Evolutionary conservation across 2,329 filamentous ascomycete species (phyloP).

Genomic region (Talaromyces funiculosus): DNA sequence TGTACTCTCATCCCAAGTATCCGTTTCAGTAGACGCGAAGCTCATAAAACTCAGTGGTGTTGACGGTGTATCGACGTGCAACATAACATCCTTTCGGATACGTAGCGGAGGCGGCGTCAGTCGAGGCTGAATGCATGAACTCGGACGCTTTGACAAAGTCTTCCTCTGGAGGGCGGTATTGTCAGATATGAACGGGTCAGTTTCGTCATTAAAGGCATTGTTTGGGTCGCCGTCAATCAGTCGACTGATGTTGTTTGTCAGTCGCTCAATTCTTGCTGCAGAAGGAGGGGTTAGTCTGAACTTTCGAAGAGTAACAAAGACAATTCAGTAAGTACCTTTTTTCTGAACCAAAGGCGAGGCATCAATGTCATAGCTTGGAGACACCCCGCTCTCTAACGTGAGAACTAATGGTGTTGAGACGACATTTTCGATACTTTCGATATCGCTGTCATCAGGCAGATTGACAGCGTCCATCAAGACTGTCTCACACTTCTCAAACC

Average conservation of each 20-base stretch:
- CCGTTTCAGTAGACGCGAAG: not conserved
- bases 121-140: not conserved
- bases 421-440: not conserved
- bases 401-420: not conserved
- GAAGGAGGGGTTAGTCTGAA: not conserved
- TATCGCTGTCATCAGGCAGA: not conserved
- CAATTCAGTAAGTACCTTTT: not conserved
- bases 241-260: not conserved
- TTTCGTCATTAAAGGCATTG: not conserved
- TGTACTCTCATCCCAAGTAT: not conserved
- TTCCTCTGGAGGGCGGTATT: not conserved
- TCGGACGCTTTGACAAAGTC: not conserved
- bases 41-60: not conserved
- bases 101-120: slow-evolving; percentile 13
- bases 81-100: slow-evolving; percentile 11
- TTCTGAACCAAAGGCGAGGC: not conserved
- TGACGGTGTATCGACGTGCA: not conserved
- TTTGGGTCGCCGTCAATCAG: not conserved
- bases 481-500: slow-evolving; percentile 9
- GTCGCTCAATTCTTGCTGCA: not conserved
- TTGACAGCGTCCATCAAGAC: not conserved
- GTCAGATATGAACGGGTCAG: slow-evolving; percentile 12
- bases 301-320: not conserved
- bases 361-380: not conserved
- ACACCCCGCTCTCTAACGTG: not conserved